These are phyloP conservation scores for Colletotrichum sp. DNA, from an alignment of 2,329 filamentous ascomycete genomes.

Conservation along the genomic window DNA sequence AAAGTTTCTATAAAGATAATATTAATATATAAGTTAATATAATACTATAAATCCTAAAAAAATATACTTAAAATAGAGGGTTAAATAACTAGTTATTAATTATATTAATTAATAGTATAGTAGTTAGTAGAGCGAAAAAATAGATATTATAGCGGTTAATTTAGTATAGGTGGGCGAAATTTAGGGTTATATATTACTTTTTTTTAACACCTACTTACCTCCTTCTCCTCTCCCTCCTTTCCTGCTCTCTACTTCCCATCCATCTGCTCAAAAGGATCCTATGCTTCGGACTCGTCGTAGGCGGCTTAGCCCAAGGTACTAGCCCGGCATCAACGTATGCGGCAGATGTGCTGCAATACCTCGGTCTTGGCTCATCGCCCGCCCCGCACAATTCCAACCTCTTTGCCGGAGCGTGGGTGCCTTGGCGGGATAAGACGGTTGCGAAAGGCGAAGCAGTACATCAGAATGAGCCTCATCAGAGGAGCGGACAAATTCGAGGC, in stretches of 20 bases:
- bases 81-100: no score
- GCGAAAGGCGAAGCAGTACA: neutral
- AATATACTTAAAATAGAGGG: no score
- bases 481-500: neutral
- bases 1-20: no score
- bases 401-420: neutral
- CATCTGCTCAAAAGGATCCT: neutral
- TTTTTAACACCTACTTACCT: no score
- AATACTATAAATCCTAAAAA: no score
- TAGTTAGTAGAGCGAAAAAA: no score
- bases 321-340: neutral
- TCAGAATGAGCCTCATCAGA: neutral
- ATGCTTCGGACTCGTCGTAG: neutral
- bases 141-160: no score
- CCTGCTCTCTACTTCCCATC: neutral
- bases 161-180: no score
- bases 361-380: neutral
- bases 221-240: neutral
- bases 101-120: no score
- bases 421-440: neutral
- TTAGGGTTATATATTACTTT: no score
- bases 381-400: neutral
- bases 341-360: neutral
- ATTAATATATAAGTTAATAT: no score
- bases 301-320: neutral